Evolutionary conservation across 2,329 filamentous ascomycete species (phyloP), one percentile per base, ranked within the genome.

Genomic region (Fusarium domesticum): DNA sequence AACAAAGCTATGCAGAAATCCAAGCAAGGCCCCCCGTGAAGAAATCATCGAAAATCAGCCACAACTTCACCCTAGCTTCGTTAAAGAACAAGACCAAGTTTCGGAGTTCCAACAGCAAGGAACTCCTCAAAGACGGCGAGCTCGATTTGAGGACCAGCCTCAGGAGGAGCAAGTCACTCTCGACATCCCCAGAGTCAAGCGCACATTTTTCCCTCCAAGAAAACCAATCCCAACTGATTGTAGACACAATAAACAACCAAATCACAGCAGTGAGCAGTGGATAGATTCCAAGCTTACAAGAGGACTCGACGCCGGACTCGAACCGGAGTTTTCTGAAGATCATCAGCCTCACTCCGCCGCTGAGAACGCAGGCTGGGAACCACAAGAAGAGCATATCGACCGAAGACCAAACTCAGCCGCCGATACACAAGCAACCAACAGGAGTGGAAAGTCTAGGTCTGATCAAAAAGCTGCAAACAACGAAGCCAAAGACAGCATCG

Each of bases 211-310:
- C 12, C 38, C 45, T 25, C 19, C 35, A 41, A 20, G 30, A 42
- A 50, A 56, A 18, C 35, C 45, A 37, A 28, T 53, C 8, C 40
- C 36, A 28, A 30, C 25, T 35, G 28, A 20, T 28, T 28, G 20
- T 5, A 18, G 25, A 18, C n/a, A 39, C 15, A 12, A 31, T 17
- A 39, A 30, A 23, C 14, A 23, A 31, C n/a, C 42, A 41, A 23
- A 35, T 37, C 46, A 18, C 7, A 25, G 35, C 25, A 19, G 25
- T 18, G 32, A 32, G 33, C 32, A 32, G 37, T 36, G 48, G 14
- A 25, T 48, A 56, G 54, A 46, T 33, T 19, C 50, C 52, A 40
- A 42, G 35, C 30, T 43, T 49, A n/a, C 37, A 36, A 37, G 38
- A 17, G 35, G 35, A 25, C 17, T 16, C 3, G 32, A 8, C 7